Conservation (phyloP, 805 yeast genomes). For the Jamesozyma hellenica region DNA sequence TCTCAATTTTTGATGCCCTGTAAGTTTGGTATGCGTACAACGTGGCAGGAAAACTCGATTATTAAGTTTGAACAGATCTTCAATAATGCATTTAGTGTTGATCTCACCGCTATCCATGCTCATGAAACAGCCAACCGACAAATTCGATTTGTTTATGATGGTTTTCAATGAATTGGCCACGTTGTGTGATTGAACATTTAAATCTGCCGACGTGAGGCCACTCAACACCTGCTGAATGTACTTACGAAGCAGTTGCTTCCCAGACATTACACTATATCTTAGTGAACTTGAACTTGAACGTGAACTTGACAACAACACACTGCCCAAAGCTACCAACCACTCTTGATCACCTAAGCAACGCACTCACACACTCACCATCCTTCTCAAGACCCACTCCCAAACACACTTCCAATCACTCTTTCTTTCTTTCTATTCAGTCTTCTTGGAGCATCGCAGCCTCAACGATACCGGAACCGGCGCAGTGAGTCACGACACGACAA, state of each 20-base stretch:
- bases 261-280: neutral
- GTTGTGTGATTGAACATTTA: constrained; percentile 19
- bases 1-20: constrained; percentile 23
- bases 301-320: too few relatives aligned
- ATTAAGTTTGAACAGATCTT: constrained; percentile 38
- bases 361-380: too few relatives aligned
- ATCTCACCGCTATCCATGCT: constrained; percentile 67
- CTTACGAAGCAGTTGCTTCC: neutral
- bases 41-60: constrained; percentile 53
- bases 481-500: too few relatives aligned
- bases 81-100: constrained; percentile 46
- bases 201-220: neutral
- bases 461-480: too few relatives aligned
- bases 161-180: constrained; percentile 12
- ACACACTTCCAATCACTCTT: too few relatives aligned
- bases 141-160: constrained; percentile 6
- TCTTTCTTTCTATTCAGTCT: too few relatives aligned
- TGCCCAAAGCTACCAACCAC: too few relatives aligned
- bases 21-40: constrained; percentile 30
- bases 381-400: too few relatives aligned
- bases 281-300: too few relatives aligned
- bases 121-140: constrained; percentile 56
- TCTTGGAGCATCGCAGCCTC: too few relatives aligned
- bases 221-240: neutral
- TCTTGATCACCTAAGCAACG: too few relatives aligned